A percentile compares a stretch with the other conserved stretches of the same genome.
Conservation (phyloP, 768 basidiomycete genomes). For the Suillus subaureus region DNA sequence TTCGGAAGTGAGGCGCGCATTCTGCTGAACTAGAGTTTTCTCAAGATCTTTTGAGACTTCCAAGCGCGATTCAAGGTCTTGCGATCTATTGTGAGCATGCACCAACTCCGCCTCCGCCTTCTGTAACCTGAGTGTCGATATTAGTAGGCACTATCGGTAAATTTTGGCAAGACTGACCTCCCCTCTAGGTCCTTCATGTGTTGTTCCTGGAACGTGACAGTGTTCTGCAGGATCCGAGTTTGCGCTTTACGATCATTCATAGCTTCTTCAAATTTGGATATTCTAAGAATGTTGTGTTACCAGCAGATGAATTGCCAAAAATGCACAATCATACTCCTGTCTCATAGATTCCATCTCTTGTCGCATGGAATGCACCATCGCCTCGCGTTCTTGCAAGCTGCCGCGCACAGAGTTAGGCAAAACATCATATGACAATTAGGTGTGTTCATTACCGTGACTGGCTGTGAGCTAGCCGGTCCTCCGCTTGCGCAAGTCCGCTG, state of each 20-base stretch:
- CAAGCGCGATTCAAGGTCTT: constrained; percentile 31
- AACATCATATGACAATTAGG: neutral
- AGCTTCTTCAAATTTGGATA: constrained; percentile 24
- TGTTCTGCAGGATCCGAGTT: constrained; percentile 31
- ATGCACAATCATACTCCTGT: constrained; percentile 27
- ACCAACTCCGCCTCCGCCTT: constrained; percentile 23
- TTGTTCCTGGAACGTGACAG: constrained; percentile 33
- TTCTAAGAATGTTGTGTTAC: constrained; percentile 20
- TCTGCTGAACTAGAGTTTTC: constrained; percentile 27
- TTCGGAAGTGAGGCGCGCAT: constrained; percentile 27
- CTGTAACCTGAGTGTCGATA: constrained; percentile 11
- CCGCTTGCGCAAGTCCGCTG: constrained; percentile 26
- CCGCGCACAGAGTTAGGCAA: constrained; percentile 16
- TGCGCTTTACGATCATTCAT: constrained; percentile 27
- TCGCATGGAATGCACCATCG: constrained; percentile 28
- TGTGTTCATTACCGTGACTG: constrained; percentile 23
- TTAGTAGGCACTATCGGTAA: constrained; percentile 13
- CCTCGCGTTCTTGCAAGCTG: constrained; percentile 29
- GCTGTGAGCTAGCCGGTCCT: constrained; percentile 26
- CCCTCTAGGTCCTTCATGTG: constrained; percentile 27
- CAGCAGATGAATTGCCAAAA: constrained; percentile 14
- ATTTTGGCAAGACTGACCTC: constrained; percentile 21
- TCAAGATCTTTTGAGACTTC: constrained; percentile 26
- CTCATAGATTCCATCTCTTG: constrained; percentile 33
- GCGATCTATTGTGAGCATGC: constrained; percentile 22